phyloP scores from a whole-genome alignment of 169 alveolate species.

The Pseudocohnilembus persalinus region DNA sequence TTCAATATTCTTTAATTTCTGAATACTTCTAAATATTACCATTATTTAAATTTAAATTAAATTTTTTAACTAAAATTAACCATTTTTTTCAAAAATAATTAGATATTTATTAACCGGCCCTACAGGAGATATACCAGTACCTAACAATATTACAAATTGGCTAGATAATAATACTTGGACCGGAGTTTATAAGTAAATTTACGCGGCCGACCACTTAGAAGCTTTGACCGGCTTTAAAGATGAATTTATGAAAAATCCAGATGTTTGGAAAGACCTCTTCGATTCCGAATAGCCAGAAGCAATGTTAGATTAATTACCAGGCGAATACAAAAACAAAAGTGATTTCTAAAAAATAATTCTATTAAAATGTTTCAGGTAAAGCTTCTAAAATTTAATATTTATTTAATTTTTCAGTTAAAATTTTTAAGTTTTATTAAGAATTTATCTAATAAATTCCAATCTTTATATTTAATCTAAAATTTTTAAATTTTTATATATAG shows the following conservation, averaged over 20 bases:
- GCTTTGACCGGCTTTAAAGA: conserved; percentile 86
- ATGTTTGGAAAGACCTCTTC: conserved; percentile 83
- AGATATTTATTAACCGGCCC: conserved; percentile 94
- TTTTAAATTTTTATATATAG: conserved; percentile 63
- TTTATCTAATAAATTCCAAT: conserved; percentile 79
- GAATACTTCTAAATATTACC: too few relatives aligned
- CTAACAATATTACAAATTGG: conserved; percentile 90
- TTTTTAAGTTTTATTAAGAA: conserved; percentile 29
- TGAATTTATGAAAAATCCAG: conserved; percentile 72
- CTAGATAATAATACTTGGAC: conserved; percentile 91
- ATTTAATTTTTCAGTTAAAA: conserved; percentile 59
- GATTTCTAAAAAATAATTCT: conserved; percentile 87
- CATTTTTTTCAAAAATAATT: too few relatives aligned
- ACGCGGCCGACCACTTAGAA: conserved; percentile 80
- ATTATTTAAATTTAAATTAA: too few relatives aligned
- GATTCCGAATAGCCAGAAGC: conserved; percentile 90
- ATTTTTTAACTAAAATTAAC: not conserved
- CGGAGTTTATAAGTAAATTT: conserved; percentile 77
- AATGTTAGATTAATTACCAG: conserved; percentile 84
- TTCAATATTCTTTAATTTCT: too few relatives aligned
- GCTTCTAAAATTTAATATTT: conserved; percentile 73
- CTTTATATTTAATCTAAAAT: conserved; percentile 52
- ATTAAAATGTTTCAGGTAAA: conserved; percentile 69
- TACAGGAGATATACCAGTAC: conserved; percentile 84
- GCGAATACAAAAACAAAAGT: conserved; percentile 81